A percentile compares a stretch with the other conserved stretches of the same genome.
Evolutionary conservation across 2,329 filamentous ascomycete species (phyloP).

Genomic region (Alternaria solani): DNA sequence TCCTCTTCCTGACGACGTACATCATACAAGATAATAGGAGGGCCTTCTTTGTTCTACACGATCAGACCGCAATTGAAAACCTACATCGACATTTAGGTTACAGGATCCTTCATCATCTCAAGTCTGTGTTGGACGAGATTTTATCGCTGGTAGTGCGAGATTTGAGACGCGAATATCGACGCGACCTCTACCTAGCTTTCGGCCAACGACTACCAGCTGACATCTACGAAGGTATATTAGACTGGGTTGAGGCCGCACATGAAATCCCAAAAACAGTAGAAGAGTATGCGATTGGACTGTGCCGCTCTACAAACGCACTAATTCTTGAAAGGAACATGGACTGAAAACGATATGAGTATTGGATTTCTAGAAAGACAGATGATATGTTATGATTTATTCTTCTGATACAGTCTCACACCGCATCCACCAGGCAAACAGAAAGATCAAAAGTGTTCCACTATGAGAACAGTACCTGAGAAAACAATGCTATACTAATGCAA

Average conservation of each 20-base stretch:
- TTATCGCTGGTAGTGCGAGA: not conserved
- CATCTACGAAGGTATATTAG: not conserved
- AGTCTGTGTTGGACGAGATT: not conserved
- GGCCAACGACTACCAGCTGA: not conserved
- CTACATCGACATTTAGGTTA: not conserved
- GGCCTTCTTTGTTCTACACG: too few relatives aligned
- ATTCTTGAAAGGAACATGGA: not conserved
- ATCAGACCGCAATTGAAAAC: not conserved
- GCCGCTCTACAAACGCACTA: not conserved
- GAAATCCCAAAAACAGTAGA: not conserved
- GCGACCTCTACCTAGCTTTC: not conserved
- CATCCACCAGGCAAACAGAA: conserved; percentile 1
- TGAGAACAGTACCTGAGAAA: not conserved
- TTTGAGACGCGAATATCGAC: not conserved
- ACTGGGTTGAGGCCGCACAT: not conserved
- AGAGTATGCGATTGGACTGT: not conserved
- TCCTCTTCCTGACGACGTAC: not conserved
- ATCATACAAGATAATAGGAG: not conserved
- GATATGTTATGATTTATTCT: not conserved
- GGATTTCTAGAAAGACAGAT: not conserved
- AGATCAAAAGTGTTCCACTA: not conserved
- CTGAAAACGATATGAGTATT: not conserved
- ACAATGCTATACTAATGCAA: not conserved
- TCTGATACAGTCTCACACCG: not conserved
- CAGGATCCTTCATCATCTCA: not conserved